These are phyloP conservation scores for Schizochytrium sp. DNA, from an alignment of 108 stramenopile genomes.

Conservation along the genomic window DNA sequence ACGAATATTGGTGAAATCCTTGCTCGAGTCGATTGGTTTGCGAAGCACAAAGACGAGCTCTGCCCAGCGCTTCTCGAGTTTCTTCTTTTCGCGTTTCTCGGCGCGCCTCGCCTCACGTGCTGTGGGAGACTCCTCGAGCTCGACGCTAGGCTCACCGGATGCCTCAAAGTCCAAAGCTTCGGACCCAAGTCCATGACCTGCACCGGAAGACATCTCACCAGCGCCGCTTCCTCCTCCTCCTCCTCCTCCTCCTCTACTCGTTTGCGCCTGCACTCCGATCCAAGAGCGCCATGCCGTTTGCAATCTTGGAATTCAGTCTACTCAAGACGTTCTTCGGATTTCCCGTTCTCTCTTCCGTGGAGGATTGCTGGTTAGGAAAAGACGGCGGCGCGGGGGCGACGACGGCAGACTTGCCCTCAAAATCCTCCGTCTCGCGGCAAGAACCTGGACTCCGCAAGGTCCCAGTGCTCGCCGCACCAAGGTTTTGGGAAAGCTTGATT, in stretches of 20 bases:
- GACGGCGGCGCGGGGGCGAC: not conserved
- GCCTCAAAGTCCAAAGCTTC: not conserved
- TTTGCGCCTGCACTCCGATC: not conserved
- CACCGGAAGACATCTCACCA: too few species aligned
- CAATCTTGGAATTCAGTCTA: not conserved
- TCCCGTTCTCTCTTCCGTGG: not conserved
- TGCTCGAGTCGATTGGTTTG: not conserved
- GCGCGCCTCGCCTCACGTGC: not conserved
- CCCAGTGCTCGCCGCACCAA: not conserved
- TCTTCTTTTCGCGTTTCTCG: not conserved
- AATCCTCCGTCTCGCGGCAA: not conserved
- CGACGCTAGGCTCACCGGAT: not conserved
- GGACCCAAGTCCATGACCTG: too few species aligned
- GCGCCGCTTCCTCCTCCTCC: too few species aligned
- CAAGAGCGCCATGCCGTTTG: not conserved
- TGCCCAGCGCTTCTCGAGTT: not conserved
- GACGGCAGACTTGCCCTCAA: not conserved
- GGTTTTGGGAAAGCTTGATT: not conserved
- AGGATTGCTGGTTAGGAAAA: not conserved
- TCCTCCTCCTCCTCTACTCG: too few species aligned
- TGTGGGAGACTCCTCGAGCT: not conserved
- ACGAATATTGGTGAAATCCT: not conserved
- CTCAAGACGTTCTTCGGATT: not conserved
- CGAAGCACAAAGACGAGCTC: not conserved
- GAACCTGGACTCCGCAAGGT: not conserved